phyloP scores from a whole-genome alignment of 208 protist species.

The Trypanosoma rangeli region DNA sequence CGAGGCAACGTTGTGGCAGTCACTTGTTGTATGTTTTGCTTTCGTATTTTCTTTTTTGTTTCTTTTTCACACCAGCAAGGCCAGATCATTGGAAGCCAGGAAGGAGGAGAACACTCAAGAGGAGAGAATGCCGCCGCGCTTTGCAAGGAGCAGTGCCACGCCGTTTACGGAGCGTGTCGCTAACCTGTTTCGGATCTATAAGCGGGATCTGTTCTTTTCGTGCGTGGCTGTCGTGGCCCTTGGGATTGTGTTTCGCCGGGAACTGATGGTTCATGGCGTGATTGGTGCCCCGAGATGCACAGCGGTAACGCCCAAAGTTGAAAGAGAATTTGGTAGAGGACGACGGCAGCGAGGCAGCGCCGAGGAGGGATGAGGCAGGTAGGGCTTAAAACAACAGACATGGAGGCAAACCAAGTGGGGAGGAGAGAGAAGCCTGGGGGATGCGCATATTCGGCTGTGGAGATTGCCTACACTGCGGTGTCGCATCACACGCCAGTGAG shows the following conservation, averaged over 20 bases:
- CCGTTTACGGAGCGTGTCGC: constrained; percentile 29
- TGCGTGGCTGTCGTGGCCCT: constrained; percentile 52
- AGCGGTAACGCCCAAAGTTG: constrained; percentile 38
- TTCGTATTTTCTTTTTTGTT: constrained; percentile 16
- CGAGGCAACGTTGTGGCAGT: background rate
- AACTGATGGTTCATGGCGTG: constrained; percentile 56
- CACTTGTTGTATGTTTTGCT: background rate
- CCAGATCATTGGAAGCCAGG: background rate
- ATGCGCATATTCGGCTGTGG: background rate
- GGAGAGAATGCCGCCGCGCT: constrained; percentile 10
- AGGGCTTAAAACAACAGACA: background rate
- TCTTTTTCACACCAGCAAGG: background rate
- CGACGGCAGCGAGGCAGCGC: constrained; percentile 1
- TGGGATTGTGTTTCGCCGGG: constrained; percentile 40
- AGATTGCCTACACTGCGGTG: too few species aligned
- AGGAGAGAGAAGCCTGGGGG: background rate
- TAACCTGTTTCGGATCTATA: constrained; percentile 38
- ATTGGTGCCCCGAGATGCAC: constrained; percentile 30
- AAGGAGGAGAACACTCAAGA: background rate
- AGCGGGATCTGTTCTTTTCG: constrained; percentile 62
- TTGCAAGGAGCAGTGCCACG: background rate
- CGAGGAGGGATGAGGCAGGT: constrained; percentile 2
- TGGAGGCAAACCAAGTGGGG: too few species aligned
- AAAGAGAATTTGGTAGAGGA: constrained; percentile 47
- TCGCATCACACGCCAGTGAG: too few species aligned